Base-by-base conservation (phyloP, 768 basidiomycete genomes). In the Boletus rubropictus region DNA sequence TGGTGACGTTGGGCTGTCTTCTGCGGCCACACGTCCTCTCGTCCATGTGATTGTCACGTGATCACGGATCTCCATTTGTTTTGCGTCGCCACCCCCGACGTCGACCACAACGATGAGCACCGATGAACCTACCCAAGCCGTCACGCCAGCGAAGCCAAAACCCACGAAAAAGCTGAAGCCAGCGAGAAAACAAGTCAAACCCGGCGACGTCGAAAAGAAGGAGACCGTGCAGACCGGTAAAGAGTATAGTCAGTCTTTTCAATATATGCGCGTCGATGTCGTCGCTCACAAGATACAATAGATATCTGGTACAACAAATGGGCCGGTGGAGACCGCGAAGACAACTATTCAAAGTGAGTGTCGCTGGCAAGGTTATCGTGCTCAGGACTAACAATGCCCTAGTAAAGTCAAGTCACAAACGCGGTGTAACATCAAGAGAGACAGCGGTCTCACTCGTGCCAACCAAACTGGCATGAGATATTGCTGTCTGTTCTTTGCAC, bases 301-400 rank as follows among this genome's bases (percentile, higher is more conserved):
- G 89, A 99, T 68, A 88, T 95, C 42, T 99, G 96, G 95, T 98
- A 95, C 65, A 93, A 97, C 69, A 95, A 96, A 71, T 98, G 95
- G 95, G 96, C 96, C n/a, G 96, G 96, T 44, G 96, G 95, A 46
- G 96, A 99, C 65, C 81, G 91, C 25, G 96, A 97, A 66, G 95
- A 99, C 64, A 86, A 81, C 48, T 92, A 97, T 64, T 94, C 93
- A 29, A 95, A 92, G 93, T 92, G 54, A 48, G 85, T 73, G 12
- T 28, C 7, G 0, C 21, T 3, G 3, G 18, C 24, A 5, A 11
- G 44, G n/a, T n/a, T 31, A 18, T 14, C 53, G 33, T 27, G 15
- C 48, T 7, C 3, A 27, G 10, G 17, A 37, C 33, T 60, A 11
- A 53, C 41, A 1, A 18, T 14, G 31, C 10, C 45, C 9, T 59